Conservation (phyloP, 805 yeast species). For the Candida boidinii region DNA sequence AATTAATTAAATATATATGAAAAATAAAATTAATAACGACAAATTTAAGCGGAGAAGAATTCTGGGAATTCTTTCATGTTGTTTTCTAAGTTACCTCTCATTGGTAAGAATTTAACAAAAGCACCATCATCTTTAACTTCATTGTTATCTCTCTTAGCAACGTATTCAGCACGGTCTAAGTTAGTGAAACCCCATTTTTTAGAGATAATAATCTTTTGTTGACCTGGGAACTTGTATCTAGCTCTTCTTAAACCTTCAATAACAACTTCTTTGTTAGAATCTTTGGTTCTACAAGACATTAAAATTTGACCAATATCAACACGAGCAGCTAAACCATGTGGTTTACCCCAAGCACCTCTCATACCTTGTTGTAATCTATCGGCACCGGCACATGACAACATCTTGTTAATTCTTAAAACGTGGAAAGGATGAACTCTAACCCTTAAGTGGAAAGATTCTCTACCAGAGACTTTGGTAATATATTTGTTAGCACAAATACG, state of each 20-base stretch:
- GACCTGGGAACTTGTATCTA: constrained; percentile 99
- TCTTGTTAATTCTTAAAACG: constrained; percentile 99
- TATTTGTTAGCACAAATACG: constrained; percentile 99
- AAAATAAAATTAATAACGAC: neutral
- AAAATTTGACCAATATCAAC: constrained; percentile 97
- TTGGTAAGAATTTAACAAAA: constrained; percentile 96
- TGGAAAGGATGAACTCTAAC: constrained; percentile 99
- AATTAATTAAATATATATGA: no score
- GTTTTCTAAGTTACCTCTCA: constrained; percentile 89
- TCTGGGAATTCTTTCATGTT: constrained; percentile 94
- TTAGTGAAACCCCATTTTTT: constrained; percentile 99
- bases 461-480: constrained; percentile 95
- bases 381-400: constrained; percentile 99
- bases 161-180: constrained; percentile 95
- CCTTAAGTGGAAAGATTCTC: constrained; percentile 99
- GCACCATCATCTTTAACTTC: constrained; percentile 99
- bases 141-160: constrained; percentile 89
- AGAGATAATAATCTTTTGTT: constrained; percentile 97
- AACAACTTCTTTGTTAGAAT: constrained; percentile 93
- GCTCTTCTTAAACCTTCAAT: constrained; percentile 99
- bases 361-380: constrained; percentile 99
- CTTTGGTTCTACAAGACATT: constrained; percentile 97
- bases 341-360: constrained; percentile 99
- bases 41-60: constrained; percentile 41
- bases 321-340: constrained; percentile 99